phyloP scores from a whole-genome alignment of 192 early-diverging fungal species.

The Chytriomyces sp. region DNA sequence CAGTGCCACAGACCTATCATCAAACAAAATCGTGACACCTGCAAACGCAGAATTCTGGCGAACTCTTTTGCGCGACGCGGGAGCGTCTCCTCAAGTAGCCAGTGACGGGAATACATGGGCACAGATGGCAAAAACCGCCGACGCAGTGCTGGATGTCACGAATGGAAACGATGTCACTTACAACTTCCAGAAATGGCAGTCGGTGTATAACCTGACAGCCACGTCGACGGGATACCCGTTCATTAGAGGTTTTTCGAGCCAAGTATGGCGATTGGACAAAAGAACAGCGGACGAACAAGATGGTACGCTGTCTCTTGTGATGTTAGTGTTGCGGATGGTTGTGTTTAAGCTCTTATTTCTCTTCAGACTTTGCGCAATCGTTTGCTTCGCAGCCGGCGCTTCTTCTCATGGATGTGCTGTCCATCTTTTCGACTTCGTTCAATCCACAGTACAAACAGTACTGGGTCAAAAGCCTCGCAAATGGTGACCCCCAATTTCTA shows the following conservation, averaged over 20 bases:
- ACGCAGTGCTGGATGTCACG: constrained; percentile 19
- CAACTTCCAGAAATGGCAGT: background rate
- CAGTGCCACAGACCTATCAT: background rate
- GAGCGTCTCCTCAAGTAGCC: constrained; percentile 6
- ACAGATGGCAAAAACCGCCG: background rate
- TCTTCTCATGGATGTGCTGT: background rate
- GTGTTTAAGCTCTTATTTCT: background rate
- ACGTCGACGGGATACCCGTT: constrained; percentile 14
- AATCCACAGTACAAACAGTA: background rate
- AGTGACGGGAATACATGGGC: background rate
- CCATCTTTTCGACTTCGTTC: background rate
- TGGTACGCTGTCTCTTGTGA: background rate
- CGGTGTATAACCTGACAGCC: constrained; percentile 3
- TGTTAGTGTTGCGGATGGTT: background rate
- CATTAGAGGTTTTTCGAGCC: constrained; percentile 5
- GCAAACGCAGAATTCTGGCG: constrained; percentile 10
- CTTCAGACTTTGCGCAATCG: background rate
- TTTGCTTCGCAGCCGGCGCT: background rate
- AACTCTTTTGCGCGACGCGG: constrained; percentile 10
- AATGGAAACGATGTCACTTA: background rate
- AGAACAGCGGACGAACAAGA: background rate
- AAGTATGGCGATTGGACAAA: constrained; percentile 22
- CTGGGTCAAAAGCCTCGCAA: background rate
- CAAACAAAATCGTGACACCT: constrained; percentile 10
- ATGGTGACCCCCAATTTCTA: background rate